Evolutionary conservation across 2,329 filamentous ascomycete genomes (phyloP).

Genomic region (Neobulgaria alba): DNA sequence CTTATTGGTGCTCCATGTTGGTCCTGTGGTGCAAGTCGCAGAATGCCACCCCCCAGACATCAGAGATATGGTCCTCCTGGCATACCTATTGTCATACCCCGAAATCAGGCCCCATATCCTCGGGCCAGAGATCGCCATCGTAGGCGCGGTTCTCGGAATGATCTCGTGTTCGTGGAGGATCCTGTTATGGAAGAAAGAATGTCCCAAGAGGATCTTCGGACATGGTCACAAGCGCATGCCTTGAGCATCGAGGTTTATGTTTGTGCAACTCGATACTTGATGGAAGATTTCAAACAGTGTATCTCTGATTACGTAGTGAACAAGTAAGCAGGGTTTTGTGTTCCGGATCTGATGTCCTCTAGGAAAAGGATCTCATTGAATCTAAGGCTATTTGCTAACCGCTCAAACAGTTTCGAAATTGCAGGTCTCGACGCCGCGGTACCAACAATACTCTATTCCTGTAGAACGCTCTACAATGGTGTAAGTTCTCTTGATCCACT

Average conservation of each 20-base stretch:
- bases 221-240: constrained; percentile 40
- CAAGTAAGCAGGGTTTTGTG: constrained; percentile 20
- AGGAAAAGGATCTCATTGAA: no score
- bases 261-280: constrained; percentile 39
- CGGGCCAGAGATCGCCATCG: constrained; percentile 14
- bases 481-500: constrained; percentile 36
- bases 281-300: constrained; percentile 37
- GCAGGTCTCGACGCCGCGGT: constrained; percentile 24
- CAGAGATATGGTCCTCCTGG: constrained; percentile 8
- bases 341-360: no score
- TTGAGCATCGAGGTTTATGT: constrained; percentile 42
- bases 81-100: constrained; percentile 11
- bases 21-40: constrained; percentile 32
- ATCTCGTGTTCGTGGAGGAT: constrained; percentile 12
- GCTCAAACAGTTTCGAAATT: constrained; percentile 24
- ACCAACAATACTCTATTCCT: constrained; percentile 34
- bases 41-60: constrained; percentile 19
- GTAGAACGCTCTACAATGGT: constrained; percentile 35
- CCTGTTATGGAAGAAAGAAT: constrained; percentile 23
- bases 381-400: not conserved
- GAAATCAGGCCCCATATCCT: constrained; percentile 9
- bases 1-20: constrained; percentile 33
- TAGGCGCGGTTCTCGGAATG: constrained; percentile 14
- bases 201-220: constrained; percentile 36
- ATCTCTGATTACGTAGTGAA: constrained; percentile 37